These are phyloP conservation scores for Penicillium sp. DNA, from an alignment of 2,329 filamentous ascomycete species.

Conservation along the genomic window DNA sequence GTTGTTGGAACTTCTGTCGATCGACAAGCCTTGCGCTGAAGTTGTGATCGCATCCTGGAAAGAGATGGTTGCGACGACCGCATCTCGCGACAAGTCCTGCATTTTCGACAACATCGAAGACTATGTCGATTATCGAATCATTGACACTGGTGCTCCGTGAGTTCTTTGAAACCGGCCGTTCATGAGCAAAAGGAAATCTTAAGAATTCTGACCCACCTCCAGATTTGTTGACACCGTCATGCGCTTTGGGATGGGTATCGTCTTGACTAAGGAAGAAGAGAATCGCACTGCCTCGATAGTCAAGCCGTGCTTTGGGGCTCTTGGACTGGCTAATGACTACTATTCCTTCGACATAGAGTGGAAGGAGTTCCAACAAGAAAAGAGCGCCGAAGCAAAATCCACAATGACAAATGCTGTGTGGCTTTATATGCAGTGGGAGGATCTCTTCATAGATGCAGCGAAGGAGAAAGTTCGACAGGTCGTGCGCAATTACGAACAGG, in stretches of 20 bases:
- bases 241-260: conserved; percentile 16
- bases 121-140: conserved; percentile 20
- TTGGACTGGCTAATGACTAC: conserved; percentile 19
- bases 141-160: conserved; percentile 18
- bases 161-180: not conserved
- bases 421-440: conserved; percentile 18
- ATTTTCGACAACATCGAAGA: conserved; percentile 11
- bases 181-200: not conserved
- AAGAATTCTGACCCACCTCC: not conserved
- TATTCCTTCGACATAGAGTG: conserved; percentile 20
- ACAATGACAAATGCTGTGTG: conserved; percentile 19
- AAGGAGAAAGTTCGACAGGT: conserved; percentile 9
- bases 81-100: conserved; percentile 15
- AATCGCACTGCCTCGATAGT: conserved; percentile 7
- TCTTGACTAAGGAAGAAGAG: conserved; percentile 11
- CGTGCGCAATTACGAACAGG: conserved; percentile 8
- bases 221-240: conserved; percentile 15
- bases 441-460: conserved; percentile 5
- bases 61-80: conserved; percentile 18
- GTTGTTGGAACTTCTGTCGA: conserved; percentile 14
- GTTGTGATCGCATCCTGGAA: conserved; percentile 18
- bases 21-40: conserved; percentile 15
- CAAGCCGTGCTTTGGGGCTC: conserved; percentile 15
- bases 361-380: conserved; percentile 8
- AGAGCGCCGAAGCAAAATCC: not conserved